Evolutionary conservation across 2,329 filamentous ascomycete genomes (phyloP), one percentile per base, ranked within the genome.

Genomic region (Alternaria rosae): DNA sequence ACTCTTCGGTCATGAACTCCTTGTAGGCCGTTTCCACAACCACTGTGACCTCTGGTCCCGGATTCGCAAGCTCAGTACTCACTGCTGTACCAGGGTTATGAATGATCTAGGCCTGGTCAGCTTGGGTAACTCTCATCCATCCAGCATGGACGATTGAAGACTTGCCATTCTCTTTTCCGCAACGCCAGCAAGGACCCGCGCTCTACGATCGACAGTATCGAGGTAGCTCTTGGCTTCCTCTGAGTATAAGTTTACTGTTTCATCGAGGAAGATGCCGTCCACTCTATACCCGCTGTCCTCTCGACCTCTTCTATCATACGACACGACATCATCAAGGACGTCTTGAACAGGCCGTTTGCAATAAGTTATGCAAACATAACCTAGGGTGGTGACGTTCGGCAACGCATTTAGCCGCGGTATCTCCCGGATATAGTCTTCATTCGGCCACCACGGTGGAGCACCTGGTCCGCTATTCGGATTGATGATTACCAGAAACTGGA

Each of bases 201-300:
- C 69, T 42, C 48, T 64, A 12, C 21, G 12, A 38, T 72, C 69
- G 12, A 74, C 61, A 2, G 35, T 41, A 38, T 72, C 69, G 20
- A 76, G 57, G 60, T 72, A 75, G 12, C 13, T 26, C 38, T 70
- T 69, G 12, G 38, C 62, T 13, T 66, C 50, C 9, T 67, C 41
- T 2, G 67, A 62, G 17, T 58, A 74, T 15, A 70, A 15, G 54
- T 74, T 70, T 2, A 83, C 83, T 11, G 82, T 82, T 72, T 86
- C 84, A 64, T 86, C 84, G 43, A 86, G 81, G 70, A 86, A 85
- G 64, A 86, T 83, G 52, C 84, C 84, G 47, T 78, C 75, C 58
- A 86, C 70, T 17, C 76, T 74, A 38, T 85, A 72, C 7, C 72
- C 73, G 15, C 65, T 71, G 4, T 58, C 23, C 5, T 63, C 43